Base-by-base conservation (phyloP, 768 basidiomycete species). In the Kwoniella heveanensis region DNA sequence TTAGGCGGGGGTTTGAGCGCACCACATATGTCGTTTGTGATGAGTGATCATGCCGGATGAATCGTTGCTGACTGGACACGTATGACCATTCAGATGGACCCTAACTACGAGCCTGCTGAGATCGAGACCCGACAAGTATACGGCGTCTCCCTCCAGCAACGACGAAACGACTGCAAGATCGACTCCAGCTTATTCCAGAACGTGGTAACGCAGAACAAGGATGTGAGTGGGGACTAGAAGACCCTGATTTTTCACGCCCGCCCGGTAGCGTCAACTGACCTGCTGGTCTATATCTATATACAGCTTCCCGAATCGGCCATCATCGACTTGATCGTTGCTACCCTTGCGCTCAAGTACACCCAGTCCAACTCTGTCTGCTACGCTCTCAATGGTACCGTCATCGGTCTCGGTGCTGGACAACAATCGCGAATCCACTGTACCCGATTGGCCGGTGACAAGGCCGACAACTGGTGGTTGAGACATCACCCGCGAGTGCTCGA, bases 381-480 rank as follows among this genome's bases (percentile, higher is more conserved):
- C 77, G 92, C 94, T 1, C 88, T 87, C 73, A 88, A 87, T 73
- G 96, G 96, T 13, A 87, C 93, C 15, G 89, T 95, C 78, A 85
- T 99, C 71, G 96, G 95, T 51, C 88, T 97, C 51, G 96, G 96
- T 32, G 96, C 96, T 0, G 96, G 95, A 13, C 96, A 98, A 77
- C 96, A 98, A 79, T 98, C 95, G 4, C 90, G 96, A 44, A 99
- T 99, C 77, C 96, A 99, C 83, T 99, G 96, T 83, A 99, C 96
- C 17, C 90, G 96, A 29, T 88, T 99, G 49, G 96, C 96, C 2
- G 96, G 96, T 2, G 86, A 88, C 55, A 98, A 99, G 82, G 93
- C 95, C n/a, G 96, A 99, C 82, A 85, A 92, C 68, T 99, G 96
- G 96, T 98, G 96, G 95, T 85, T 98, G 59, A 88, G 96, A 13